Evolutionary conservation across 78 protist genomes (phyloP).

Genomic region (Cavenderia fasciculata): DNA sequence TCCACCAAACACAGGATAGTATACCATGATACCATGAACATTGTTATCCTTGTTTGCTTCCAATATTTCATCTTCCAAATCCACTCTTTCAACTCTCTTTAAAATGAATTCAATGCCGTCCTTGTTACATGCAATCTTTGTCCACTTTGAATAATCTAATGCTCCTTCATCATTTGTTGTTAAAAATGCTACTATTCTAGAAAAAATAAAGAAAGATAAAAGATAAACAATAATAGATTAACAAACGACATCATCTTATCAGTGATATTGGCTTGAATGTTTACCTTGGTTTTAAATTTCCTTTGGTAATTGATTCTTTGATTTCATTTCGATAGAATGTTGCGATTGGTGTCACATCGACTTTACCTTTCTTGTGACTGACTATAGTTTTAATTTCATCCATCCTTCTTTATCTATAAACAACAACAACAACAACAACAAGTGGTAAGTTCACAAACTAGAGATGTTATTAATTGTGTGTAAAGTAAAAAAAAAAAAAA

Average conservation of each 20-base stretch:
- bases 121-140: conserved; percentile 69
- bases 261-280: not conserved
- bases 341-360: conserved; percentile 77
- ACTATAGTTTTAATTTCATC: conserved; percentile 45
- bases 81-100: conserved; percentile 45
- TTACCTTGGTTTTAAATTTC: conserved; percentile 12
- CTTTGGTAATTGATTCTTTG: conserved; percentile 13
- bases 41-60: conserved; percentile 73
- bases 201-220: not conserved
- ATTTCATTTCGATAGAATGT: conserved; percentile 53
- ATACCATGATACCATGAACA: conserved; percentile 88
- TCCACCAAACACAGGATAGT: conserved; percentile 90
- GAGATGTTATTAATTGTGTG: too few species aligned
- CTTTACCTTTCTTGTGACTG: conserved; percentile 42
- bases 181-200: conserved; percentile 72
- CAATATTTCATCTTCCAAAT: conserved; percentile 72
- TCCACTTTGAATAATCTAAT: conserved; percentile 82
- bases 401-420: conserved; percentile 6
- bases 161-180: conserved; percentile 83
- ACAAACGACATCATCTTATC: not conserved
- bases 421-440: too few species aligned
- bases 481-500: too few species aligned
- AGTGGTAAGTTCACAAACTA: too few species aligned
- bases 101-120: conserved; percentile 75
- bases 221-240: not conserved